These are phyloP conservation scores for Usnea hakonensis DNA, from an alignment of 495 filamentous ascomycete genomes.

Conservation along the genomic window DNA sequence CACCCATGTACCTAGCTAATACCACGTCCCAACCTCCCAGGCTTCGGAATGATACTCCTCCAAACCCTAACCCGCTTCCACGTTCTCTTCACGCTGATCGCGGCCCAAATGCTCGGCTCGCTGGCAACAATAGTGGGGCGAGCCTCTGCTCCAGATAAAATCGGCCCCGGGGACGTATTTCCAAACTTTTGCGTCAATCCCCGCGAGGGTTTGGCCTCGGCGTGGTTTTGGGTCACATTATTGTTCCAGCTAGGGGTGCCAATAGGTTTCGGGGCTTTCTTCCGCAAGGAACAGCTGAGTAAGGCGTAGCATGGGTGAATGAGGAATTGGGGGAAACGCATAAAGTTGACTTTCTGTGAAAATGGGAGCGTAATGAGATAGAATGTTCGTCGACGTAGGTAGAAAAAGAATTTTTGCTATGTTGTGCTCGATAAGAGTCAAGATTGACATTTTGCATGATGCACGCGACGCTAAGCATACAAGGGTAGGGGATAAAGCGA, in stretches of 20 bases:
- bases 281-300: conserved; percentile 55
- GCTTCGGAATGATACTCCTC: conserved; percentile 57
- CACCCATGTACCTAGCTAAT: neutral
- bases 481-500: neutral
- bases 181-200: conserved; percentile 46
- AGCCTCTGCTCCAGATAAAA: conserved; percentile 50
- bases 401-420: too few species aligned
- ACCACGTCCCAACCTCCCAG: neutral
- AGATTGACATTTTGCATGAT: too few species aligned
- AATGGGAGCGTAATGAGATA: too few species aligned
- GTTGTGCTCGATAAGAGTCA: too few species aligned
- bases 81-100: conserved; percentile 46
- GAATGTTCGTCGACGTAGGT: too few species aligned
- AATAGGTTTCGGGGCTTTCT: conserved; percentile 52
- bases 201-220: conserved; percentile 41
- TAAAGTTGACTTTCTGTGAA: too few species aligned
- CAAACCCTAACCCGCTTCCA: conserved; percentile 56
- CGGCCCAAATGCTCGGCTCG: conserved; percentile 48
- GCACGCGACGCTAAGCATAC: neutral
- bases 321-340: too few species aligned
- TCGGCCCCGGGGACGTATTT: conserved; percentile 55
- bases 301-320: conserved; percentile 55
- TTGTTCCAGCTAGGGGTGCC: conserved; percentile 55
- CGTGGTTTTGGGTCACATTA: conserved; percentile 61
- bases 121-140: conserved; percentile 51